These are phyloP conservation scores for Monilinia laxa DNA, from an alignment of 2,329 filamentous ascomycete species.

Conservation along the genomic window DNA sequence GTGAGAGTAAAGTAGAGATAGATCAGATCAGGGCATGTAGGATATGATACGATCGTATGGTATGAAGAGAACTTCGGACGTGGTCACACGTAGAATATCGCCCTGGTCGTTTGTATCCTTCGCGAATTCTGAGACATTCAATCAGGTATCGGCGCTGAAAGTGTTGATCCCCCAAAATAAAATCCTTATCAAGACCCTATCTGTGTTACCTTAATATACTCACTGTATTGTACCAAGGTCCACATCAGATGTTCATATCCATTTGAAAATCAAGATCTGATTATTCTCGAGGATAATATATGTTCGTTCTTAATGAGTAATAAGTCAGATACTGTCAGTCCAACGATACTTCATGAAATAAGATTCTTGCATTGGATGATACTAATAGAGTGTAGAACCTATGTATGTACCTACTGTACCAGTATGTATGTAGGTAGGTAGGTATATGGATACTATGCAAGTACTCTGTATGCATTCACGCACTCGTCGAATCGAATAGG, in stretches of 20 bases:
- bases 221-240: background rate
- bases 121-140: slow-evolving; percentile 19
- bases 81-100: slow-evolving; percentile 19
- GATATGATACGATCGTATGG: slow-evolving; percentile 18
- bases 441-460: background rate
- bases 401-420: no score
- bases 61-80: slow-evolving; percentile 11
- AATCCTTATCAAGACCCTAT: slow-evolving; percentile 18
- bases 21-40: background rate
- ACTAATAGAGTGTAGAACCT: background rate
- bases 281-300: background rate
- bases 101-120: slow-evolving; percentile 16
- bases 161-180: slow-evolving; percentile 10
- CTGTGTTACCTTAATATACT: background rate
- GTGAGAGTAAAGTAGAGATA: slow-evolving; percentile 17
- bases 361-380: slow-evolving; percentile 11
- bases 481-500: slow-evolving; percentile 6
- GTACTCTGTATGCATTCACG: background rate
- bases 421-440: no score
- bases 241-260: slow-evolving; percentile 3
- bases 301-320: background rate
- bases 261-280: background rate
- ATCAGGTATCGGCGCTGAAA: slow-evolving; percentile 15
- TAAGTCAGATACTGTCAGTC: background rate
- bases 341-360: slow-evolving; percentile 5